Base-by-base conservation (phyloP, 192 early-diverging fungal genomes). In the Coemansia sp. region DNA sequence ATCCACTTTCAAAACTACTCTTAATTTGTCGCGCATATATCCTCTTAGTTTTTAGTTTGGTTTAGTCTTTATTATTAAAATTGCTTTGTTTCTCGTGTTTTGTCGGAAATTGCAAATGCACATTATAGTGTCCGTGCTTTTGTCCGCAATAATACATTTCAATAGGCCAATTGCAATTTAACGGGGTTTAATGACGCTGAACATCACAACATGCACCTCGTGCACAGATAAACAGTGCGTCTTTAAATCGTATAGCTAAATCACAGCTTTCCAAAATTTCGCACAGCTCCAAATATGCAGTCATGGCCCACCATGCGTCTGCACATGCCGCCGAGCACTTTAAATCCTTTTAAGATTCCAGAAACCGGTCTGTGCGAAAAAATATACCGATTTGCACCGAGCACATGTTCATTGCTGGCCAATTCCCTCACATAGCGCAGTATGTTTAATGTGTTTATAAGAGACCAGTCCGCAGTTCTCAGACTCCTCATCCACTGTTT, bases 1-100 rank as follows among this genome's bases (percentile, higher is more conserved):
- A 51, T 69, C 51, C 70, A 72, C 51, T 78, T 78, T 55, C 59
- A 66, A 65, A 44, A 66, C 36, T 63, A 64, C 49, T 64, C 53
- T 11, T 68, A 42, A 56, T 11, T 48, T 48, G 26, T 26, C 2
- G 26, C 26, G 26, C 26, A 26, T 26, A 26, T 5, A 26, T 26
- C 26, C 5, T 5, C 5, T 26, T 31, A 31, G 28, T 31, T 31
- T 31, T 31, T 31, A 31, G 28, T 31, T 5, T 31, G 28, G 28
- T 31, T 31, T 31, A 6, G 28, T 31, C 28, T 31, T 31, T 31
- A 31, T 31, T 31, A 31, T 31, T 6, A 31, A 31, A 31, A 31
- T 31, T 31, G 6, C 3, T 31, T 31, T 31, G 28, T 31, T 31
- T 7, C n/a, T n/a, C n/a, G n/a, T n/a, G n/a, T n/a, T n/a, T n/a